phyloP scores from a whole-genome alignment of 768 basidiomycete genomes.

The Podaxis sp. region DNA sequence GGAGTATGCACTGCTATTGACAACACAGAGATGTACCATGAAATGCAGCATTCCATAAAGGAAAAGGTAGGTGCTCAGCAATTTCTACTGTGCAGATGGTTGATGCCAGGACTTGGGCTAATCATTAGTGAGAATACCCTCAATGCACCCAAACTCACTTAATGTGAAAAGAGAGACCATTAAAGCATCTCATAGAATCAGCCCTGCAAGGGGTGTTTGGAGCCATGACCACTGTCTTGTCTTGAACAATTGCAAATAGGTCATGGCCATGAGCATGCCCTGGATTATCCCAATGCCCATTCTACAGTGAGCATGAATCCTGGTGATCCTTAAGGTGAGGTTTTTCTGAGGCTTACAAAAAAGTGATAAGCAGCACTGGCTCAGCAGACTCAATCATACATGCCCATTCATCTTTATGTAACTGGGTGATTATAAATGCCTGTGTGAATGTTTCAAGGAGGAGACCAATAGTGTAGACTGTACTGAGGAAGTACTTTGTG shows the following conservation, averaged over 20 bases:
- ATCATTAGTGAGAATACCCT: no score
- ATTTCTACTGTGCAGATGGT: conserved; percentile 12
- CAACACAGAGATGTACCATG: conserved; percentile 18
- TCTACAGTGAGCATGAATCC: background rate
- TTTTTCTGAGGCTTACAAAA: conserved; percentile 2
- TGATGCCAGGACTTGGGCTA: conserved; percentile 11
- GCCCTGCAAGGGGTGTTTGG: conserved; percentile 8
- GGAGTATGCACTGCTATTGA: conserved; percentile 13
- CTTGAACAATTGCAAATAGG: conserved; percentile 2
- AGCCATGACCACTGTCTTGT: conserved; percentile 7
- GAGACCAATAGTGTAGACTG: conserved; percentile 6
- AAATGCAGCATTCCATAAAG: conserved; percentile 14
- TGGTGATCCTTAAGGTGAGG: no score
- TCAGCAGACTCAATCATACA: background rate
- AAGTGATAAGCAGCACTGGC: background rate
- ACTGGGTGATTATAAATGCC: conserved; percentile 6
- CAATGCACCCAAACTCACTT: background rate
- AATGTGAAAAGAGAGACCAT: conserved; percentile 8
- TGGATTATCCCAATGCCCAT: background rate
- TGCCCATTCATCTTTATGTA: background rate
- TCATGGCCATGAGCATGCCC: conserved; percentile 3
- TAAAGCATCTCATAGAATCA: conserved; percentile 15
- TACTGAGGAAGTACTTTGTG: conserved; percentile 9
- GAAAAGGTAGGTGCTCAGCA: background rate
- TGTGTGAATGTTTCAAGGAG: conserved; percentile 14